Evolutionary conservation across 352 stramenopile genomes (phyloP), one percentile per base, ranked within the genome.

Genomic region (Lagenidium sp.): DNA sequence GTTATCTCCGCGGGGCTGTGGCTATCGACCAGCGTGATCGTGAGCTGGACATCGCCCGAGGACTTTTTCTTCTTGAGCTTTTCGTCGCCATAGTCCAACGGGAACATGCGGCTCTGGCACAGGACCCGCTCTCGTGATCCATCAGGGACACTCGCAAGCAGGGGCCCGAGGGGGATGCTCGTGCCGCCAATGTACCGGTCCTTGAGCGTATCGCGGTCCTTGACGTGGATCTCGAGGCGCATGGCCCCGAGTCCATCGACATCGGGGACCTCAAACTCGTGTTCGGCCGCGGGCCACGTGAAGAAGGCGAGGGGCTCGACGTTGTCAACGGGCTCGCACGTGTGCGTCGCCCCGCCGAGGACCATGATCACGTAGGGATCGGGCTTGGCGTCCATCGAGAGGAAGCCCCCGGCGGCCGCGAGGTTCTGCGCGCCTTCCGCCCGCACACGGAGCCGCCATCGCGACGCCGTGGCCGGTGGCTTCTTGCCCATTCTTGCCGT

Each of bases 111-210:
- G 29, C 49, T 53, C 18, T 57, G 32, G 22, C 64, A 75, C 12
- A 75, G 40, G 21, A 54, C 53, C n/a, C n/a, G n/a, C n/a, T n/a
- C n/a, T n/a, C n/a, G n/a, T n/a, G n/a, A n/a, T n/a, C n/a, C n/a
- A 20, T 51, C 12, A 29, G 28, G 28, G 8, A 43, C 25, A 2
- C 18, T 46, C 2, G 32, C 28, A 29, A 51, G 43, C 26, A 75
- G 34, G 13, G 45, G 38, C 13, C 26, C 56, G 2, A 76, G 38
- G 23, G 53, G 40, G 36, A 80, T 67, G 35, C 38, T 52, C 19
- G 55, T 34, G 21, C 67, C 67, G 13, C 64, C 67, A 49, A 80
- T 74, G 44, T 74, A 77, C 42, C 66, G 55, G 38, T 76, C 58
- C 30, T 63, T 61, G 18, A 77, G 35, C 39, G 63, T 45, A 30